phyloP scores from a whole-genome alignment of 441 rosid species.

The Biscutella laevigata region DNA sequence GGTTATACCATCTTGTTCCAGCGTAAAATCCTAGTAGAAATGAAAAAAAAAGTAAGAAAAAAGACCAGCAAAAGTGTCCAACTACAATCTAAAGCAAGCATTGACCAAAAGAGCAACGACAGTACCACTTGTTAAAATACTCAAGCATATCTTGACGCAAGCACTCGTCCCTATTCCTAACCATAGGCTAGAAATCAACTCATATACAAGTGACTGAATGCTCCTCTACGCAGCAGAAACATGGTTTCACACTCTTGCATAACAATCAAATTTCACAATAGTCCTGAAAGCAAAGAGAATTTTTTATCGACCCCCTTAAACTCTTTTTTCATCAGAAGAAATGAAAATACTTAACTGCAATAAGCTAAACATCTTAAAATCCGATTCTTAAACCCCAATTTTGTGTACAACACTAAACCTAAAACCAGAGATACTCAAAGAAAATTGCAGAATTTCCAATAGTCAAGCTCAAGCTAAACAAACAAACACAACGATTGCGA shows the following conservation, averaged over 20 bases:
- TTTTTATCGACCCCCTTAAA: no score
- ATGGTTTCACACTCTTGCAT: not conserved
- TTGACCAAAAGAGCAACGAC: not conserved
- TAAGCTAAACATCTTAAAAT: not conserved
- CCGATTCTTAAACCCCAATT: not conserved
- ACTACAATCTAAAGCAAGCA: not conserved
- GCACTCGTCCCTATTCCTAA: not conserved
- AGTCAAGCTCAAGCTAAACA: not conserved
- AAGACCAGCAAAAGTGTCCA: not conserved
- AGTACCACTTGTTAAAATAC: not conserved
- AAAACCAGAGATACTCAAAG: not conserved
- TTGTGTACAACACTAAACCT: not conserved
- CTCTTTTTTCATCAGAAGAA: not conserved
- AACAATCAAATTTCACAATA: not conserved
- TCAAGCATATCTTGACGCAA: not conserved
- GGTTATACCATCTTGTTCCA: constrained; percentile 73
- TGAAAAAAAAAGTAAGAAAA: not conserved
- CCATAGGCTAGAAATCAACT: not conserved
- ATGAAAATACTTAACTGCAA: not conserved
- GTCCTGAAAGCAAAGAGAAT: not conserved
- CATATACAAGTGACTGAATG: not conserved
- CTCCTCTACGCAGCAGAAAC: not conserved
- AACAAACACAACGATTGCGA: not conserved
- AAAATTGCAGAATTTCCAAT: not conserved
- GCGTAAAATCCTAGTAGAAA: constrained; percentile 63